Conservation (phyloP, 257 asterid species). For the Gentiana straminea region DNA sequence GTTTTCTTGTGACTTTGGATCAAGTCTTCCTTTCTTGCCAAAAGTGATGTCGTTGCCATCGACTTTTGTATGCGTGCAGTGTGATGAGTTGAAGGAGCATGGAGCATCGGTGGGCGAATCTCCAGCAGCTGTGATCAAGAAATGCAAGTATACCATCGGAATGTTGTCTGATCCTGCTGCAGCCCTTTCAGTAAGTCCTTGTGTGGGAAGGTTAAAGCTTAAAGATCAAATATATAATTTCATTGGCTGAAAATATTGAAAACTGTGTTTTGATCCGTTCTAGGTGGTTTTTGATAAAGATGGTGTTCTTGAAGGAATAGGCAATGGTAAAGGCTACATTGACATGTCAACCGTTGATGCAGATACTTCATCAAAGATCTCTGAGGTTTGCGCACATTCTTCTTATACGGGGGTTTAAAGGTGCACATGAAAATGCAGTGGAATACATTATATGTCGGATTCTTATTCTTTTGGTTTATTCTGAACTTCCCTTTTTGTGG, state of each 20-base stretch:
- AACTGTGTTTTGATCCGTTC: conserved; percentile 4
- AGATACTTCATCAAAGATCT: conserved; percentile 80
- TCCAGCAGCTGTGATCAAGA: conserved; percentile 85
- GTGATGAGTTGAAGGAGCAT: conserved; percentile 81
- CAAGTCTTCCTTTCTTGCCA: no score
- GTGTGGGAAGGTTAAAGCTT: not conserved
- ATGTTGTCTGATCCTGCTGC: conserved; percentile 96
- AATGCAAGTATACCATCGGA: conserved; percentile 93
- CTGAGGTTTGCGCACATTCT: conserved; percentile 37
- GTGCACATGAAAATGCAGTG: no score
- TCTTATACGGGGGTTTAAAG: not conserved
- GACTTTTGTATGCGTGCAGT: conserved; percentile 32
- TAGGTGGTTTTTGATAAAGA: conserved; percentile 82
- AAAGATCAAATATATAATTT: not conserved
- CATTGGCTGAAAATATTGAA: not conserved
- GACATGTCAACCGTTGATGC: conserved; percentile 99
- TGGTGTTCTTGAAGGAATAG: conserved; percentile 79
- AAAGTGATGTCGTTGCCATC: no score
- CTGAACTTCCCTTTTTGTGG: no score
- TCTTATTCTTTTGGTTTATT: no score
- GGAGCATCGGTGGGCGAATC: conserved; percentile 80
- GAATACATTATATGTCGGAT: no score
- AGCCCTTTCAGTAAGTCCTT: conserved; percentile 71
- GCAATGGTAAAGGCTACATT: conserved; percentile 77
- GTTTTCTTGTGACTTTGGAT: no score